These are phyloP conservation scores for Linum trigynum DNA, from an alignment of 345 rosid species.

Conservation along the genomic window DNA sequence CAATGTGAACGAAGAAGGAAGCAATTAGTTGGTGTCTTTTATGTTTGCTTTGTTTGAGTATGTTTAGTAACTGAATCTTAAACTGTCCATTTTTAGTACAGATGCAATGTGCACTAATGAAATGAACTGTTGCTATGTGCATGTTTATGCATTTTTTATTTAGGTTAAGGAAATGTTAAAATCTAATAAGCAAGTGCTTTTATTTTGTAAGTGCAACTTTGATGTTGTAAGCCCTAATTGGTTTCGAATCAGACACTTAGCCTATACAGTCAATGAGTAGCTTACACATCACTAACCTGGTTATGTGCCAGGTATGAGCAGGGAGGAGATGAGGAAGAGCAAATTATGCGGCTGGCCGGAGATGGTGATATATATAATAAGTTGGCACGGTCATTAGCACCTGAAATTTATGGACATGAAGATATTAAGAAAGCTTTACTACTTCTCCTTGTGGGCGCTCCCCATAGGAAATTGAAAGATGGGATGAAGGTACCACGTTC, in stretches of 20 bases:
- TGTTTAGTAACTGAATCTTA: not conserved
- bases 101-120: not conserved
- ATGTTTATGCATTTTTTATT: too few relatives aligned
- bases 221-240: not conserved
- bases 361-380: constrained; percentile 96
- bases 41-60: constrained; percentile 2
- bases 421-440: constrained; percentile 93
- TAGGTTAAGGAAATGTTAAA: not conserved
- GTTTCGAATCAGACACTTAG: not conserved
- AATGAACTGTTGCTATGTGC: not conserved
- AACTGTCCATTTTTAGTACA: not conserved
- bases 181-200: not conserved
- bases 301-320: constrained; percentile 62
- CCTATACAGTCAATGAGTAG: not conserved
- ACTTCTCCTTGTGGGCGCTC: constrained; percentile 95
- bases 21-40: not conserved
- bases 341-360: constrained; percentile 77
- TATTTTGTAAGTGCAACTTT: not conserved
- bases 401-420: constrained; percentile 98
- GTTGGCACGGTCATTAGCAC: constrained; percentile 82
- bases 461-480: constrained; percentile 85
- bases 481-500: constrained; percentile 74
- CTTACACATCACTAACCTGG: not conserved
- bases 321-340: constrained; percentile 77
- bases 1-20: not conserved